Conservation (phyloP, 345 rosid species). For the Trapa bicornis region DNA sequence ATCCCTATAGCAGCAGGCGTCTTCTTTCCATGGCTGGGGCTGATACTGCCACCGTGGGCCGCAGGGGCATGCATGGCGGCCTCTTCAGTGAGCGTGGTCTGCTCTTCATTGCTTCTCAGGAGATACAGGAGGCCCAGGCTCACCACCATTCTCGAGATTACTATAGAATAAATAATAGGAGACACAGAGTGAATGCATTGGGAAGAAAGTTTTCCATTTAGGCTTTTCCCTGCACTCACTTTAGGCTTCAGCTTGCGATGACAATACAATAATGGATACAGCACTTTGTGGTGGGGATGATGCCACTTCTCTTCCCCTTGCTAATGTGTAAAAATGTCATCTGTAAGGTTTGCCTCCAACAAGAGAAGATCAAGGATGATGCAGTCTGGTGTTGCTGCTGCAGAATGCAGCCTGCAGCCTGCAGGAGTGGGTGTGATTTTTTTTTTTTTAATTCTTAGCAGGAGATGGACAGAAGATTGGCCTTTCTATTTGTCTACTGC, state of each 20-base stretch:
- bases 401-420: too few relatives aligned
- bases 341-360: too few relatives aligned
- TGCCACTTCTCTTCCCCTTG: too few relatives aligned
- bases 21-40: conserved; percentile 50
- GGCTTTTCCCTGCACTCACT: background rate
- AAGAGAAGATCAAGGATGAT: too few relatives aligned
- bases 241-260: conserved; percentile 1
- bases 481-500: too few relatives aligned
- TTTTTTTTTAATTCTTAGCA: too few relatives aligned
- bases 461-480: too few relatives aligned
- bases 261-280: too few relatives aligned
- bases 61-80: conserved; percentile 98
- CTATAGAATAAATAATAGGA: conserved; percentile 48
- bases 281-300: too few relatives aligned
- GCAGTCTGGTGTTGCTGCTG: too few relatives aligned
- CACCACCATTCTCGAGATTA: conserved; percentile 73
- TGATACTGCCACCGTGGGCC: conserved; percentile 91
- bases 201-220: background rate
- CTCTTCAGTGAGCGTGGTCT: conserved; percentile 95
- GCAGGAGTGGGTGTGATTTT: too few relatives aligned
- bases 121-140: conserved; percentile 83
- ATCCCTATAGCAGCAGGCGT: conserved; percentile 88
- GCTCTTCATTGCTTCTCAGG: conserved; percentile 92
- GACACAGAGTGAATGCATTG: background rate
- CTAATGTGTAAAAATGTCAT: too few relatives aligned